phyloP scores from a whole-genome alignment of 2,329 filamentous ascomycete genomes.

The Pseudogymnoascus sp. region DNA sequence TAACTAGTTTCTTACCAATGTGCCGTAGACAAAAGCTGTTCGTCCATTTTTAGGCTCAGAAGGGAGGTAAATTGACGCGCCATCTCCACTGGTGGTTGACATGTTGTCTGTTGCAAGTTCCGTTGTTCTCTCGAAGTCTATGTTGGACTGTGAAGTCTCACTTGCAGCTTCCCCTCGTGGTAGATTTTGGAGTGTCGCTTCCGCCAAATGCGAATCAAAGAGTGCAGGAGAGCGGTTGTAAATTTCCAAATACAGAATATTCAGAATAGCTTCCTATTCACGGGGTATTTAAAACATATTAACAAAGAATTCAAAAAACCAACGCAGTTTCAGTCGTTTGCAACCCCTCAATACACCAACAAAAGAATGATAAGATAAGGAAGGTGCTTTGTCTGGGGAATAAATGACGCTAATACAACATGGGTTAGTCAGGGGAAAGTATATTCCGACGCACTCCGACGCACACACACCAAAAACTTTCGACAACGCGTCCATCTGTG shows the following conservation, averaged over 20 bases:
- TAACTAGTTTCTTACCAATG: not conserved
- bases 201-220: not conserved
- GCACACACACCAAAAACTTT: conserved; percentile 1
- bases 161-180: not conserved
- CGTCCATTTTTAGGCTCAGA: not conserved
- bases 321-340: not conserved
- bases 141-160: not conserved
- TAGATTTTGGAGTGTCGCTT: not conserved
- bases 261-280: not conserved
- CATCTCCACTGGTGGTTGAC: not conserved
- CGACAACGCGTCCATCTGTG: not conserved
- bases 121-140: not conserved
- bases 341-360: not conserved
- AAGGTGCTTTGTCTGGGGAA: not conserved
- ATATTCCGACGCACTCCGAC: not conserved
- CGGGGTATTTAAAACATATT: not conserved
- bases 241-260: not conserved
- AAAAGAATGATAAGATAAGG: conserved; percentile 1
- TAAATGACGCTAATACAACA: not conserved
- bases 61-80: not conserved
- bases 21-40: conserved; percentile 6
- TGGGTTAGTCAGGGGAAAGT: not conserved
- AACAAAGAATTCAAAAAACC: not conserved
- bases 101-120: not conserved
- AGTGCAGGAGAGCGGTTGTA: not conserved